phyloP scores from a whole-genome alignment of 768 basidiomycete species.

The Mycena venus region DNA sequence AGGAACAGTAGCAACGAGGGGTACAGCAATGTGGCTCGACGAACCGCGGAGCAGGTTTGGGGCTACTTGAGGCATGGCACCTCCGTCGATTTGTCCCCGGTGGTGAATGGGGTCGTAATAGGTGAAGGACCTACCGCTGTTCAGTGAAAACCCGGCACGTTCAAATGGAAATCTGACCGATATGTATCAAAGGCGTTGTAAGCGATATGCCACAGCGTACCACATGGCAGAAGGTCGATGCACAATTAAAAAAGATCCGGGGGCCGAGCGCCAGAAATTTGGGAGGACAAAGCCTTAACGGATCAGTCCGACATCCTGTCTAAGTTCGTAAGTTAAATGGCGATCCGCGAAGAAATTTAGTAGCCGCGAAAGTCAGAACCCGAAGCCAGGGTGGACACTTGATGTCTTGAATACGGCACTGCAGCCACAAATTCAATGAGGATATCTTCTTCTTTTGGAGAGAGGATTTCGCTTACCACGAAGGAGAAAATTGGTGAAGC shows the following conservation, averaged over 20 bases:
- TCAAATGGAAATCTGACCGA: not conserved
- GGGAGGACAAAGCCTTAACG: not conserved
- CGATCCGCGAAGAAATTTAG: conserved; percentile 15
- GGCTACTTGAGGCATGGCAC: not conserved
- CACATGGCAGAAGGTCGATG: not conserved
- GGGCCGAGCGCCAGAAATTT: not conserved
- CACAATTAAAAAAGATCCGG: not conserved
- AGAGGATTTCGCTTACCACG: not conserved
- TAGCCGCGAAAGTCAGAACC: not conserved
- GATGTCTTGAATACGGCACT: not conserved
- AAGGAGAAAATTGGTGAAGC: not conserved
- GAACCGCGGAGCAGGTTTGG: conserved; percentile 2
- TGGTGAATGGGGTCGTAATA: not conserved
- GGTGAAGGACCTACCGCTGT: conserved; percentile 20
- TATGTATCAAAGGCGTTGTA: not conserved
- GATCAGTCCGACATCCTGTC: not conserved
- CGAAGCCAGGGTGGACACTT: not conserved
- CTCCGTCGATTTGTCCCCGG: not conserved
- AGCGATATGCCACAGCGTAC: not conserved
- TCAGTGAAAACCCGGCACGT: conserved; percentile 14
- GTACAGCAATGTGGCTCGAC: not conserved
- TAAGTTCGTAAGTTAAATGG: not conserved
- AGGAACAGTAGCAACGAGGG: conserved; percentile 17
- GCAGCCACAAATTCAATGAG: not conserved
- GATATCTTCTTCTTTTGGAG: not conserved